Base-by-base conservation (phyloP, 208 protist genomes). In the Crithidia brevicula region DNA sequence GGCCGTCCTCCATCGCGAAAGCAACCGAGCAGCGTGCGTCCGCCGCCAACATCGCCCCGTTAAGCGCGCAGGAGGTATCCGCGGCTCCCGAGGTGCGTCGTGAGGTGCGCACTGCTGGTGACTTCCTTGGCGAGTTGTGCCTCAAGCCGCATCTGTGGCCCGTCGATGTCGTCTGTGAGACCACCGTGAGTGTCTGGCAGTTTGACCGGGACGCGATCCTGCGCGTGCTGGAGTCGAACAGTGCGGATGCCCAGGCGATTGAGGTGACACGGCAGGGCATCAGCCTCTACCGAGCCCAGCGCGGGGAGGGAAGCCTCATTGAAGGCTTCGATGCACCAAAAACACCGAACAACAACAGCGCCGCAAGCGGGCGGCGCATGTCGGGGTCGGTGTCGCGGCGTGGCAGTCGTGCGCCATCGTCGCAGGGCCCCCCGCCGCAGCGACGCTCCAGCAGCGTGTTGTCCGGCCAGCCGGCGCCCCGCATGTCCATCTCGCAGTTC, bases 201-300 rank as follows among this genome's bases (percentile, higher is more conserved):
- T 58, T 96, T 22, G 51, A 73, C 30, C 77, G 67, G 1, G 73
- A 74, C n/a, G 72, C 52, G 10, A 70, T 94, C n/a, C 46, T 80
- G 22, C 25, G 64, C 18, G 60, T 86, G n/a, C 81, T 96, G 42
- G 57, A 74, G 62, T 59, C 11, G 9, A 74, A 83, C 50, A 65
- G 71, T 25, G 81, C 82, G 0, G 69, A 85, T 25, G 72, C 71
- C 18, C 91, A 96, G 74, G 91, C 91, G 6, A 58, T 82, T 30
- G 87, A 91, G 46, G 83, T 94, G 51, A 92, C 86, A 56, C 81
- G 85, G 16, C 88, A 92, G 59, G 91, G 91, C 54, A 85, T 95
- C 58, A 71, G 59, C 6, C 81, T 95, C 60, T 93, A 83, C 69
- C 77, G 81, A 11, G 76, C 81, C 28, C 90, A 90, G 53, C 67